These are phyloP conservation scores for Cinnamomum micranthum DNA, from an alignment of 164 flowering plant genomes.

Conservation along the genomic window DNA sequence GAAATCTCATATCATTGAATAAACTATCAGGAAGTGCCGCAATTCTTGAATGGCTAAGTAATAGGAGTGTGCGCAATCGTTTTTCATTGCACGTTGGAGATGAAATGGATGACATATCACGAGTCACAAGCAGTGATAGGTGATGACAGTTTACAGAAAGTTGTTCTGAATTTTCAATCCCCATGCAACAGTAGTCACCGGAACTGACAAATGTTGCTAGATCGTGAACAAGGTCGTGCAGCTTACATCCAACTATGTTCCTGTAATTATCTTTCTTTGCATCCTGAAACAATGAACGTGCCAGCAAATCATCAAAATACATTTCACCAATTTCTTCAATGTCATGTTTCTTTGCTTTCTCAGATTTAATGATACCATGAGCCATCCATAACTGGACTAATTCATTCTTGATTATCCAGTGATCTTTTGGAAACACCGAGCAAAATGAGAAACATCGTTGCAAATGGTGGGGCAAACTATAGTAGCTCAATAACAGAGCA, in stretches of 20 bases:
- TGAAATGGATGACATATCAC: background rate
- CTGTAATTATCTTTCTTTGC: background rate
- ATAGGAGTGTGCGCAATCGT: background rate
- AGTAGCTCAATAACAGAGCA: conserved; percentile 8
- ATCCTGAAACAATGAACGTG: conserved; percentile 9
- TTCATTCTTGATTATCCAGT: conserved; percentile 1
- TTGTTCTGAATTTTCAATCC: background rate
- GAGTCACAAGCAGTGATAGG: background rate
- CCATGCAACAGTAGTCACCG: background rate
- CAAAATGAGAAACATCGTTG: conserved; percentile 12
- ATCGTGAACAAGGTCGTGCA: conserved; percentile 13
- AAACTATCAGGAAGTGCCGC: background rate
- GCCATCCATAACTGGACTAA: conserved; percentile 23
- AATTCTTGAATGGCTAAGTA: background rate
- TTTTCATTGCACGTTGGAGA: background rate
- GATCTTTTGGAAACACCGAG: conserved; percentile 14
- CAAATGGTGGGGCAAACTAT: background rate
- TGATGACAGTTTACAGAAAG: background rate
- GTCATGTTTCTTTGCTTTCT: background rate
- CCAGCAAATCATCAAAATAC: conserved; percentile 13
- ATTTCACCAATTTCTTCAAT: conserved; percentile 12
- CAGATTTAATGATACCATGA: conserved; percentile 9
- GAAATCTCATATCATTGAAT: background rate
- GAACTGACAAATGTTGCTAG: background rate
- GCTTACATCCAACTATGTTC: background rate